These are phyloP conservation scores for Neonectria faginata DNA, from an alignment of 2,329 filamentous ascomycete species.

Conservation along the genomic window DNA sequence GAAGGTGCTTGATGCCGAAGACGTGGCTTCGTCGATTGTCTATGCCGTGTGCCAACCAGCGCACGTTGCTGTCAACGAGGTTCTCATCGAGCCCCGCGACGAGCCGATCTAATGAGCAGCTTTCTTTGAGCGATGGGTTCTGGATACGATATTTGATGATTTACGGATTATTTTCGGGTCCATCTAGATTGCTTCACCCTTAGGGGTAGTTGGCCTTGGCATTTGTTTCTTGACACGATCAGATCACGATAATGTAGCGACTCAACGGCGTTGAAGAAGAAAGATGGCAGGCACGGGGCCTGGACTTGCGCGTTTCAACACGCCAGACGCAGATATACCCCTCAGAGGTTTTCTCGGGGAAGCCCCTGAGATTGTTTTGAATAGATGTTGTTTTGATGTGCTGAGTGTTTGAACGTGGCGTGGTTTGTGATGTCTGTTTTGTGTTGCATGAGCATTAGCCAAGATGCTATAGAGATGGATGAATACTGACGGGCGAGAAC, in stretches of 20 bases:
- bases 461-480: neutral
- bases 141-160: constrained; percentile 2
- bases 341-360: neutral
- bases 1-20: constrained; percentile 77
- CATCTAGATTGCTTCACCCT: constrained; percentile 34
- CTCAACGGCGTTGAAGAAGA: constrained; percentile 35
- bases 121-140: neutral
- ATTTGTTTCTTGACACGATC: constrained; percentile 27
- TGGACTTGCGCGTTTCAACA: constrained; percentile 39
- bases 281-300: constrained; percentile 29
- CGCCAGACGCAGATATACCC: constrained; percentile 31
- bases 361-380: constrained; percentile 10
- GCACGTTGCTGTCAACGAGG: constrained; percentile 83
- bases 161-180: constrained; percentile 7
- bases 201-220: constrained; percentile 16
- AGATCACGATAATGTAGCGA: constrained; percentile 40
- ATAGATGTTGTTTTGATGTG: constrained; percentile 19
- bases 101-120: constrained; percentile 70
- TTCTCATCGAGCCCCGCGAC: constrained; percentile 81
- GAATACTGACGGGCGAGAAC: neutral
- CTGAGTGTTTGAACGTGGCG: neutral
- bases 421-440: neutral
- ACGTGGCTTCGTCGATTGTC: constrained; percentile 79
- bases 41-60: constrained; percentile 80
- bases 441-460: neutral